phyloP scores from a whole-genome alignment of 108 stramenopile genomes.

The Pseudonitzschia delicatissima region DNA sequence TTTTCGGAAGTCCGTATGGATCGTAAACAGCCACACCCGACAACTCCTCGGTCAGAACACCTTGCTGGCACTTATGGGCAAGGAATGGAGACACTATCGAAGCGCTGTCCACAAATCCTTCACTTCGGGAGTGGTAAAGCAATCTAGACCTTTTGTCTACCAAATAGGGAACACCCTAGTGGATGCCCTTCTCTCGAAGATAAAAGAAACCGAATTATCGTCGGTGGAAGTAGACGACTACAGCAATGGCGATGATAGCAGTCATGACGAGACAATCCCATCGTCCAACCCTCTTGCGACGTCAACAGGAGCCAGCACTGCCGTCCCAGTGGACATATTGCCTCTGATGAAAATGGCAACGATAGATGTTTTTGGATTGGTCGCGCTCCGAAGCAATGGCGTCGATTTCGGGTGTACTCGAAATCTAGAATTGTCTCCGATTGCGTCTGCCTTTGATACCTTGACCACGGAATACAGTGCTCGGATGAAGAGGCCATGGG shows the following conservation, averaged over 20 bases:
- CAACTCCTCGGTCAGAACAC: conserved; percentile 20
- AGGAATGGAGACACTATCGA: conserved; percentile 34
- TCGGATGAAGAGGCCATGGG: conserved; percentile 10
- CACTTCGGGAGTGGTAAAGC: not conserved
- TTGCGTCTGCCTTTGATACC: conserved; percentile 21
- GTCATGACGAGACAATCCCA: not conserved
- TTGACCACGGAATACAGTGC: conserved; percentile 12
- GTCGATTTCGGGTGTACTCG: conserved; percentile 24
- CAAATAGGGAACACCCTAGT: not conserved
- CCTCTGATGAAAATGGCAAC: conserved; percentile 28
- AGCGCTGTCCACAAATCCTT: conserved; percentile 26
- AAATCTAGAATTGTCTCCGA: conserved; percentile 10
- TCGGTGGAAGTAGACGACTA: not conserved
- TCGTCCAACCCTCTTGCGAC: not conserved
- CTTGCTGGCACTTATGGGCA: conserved; percentile 16
- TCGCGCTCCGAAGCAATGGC: conserved; percentile 9
- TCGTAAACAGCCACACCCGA: conserved; percentile 14
- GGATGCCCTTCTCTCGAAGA: not conserved
- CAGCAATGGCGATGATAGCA: not conserved
- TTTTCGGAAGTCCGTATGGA: conserved; percentile 7
- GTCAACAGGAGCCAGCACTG: not conserved
- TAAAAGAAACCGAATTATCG: not conserved
- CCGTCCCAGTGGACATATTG: not conserved
- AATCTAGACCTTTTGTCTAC: conserved; percentile 4
- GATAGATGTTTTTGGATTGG: conserved; percentile 29